Base-by-base conservation (phyloP, 148 eudicot genomes). In the Mesembryanthemum crystallinum region DNA sequence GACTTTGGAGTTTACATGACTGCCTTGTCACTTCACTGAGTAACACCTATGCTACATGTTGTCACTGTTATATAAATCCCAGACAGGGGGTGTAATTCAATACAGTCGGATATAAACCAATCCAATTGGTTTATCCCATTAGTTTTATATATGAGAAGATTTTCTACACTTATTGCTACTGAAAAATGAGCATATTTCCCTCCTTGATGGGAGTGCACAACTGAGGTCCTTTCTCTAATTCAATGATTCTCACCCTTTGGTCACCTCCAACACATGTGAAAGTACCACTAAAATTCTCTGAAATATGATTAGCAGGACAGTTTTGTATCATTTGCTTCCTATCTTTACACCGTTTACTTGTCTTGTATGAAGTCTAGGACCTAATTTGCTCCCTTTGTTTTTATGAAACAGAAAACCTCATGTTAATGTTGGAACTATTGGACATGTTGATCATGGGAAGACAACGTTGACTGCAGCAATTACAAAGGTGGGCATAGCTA, bases 361-460 rank as follows among this genome's bases (percentile, higher is more conserved):
- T 39, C 43, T 39, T 39, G 25, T 63, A 42, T 37, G 47, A 12
- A 29, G n/a, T 73, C 25, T 23, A 33, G n/a, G n/a, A n/a, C n/a
- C n/a, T n/a, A 3, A 66, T n/a, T 35, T 21, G 11, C 18, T 43
- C 18, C 18, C 47, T 17, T 73, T 23, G 7, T 55, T 67, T 45
- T 81, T n/a, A 30, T 65, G 73, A 33, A 69, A 59, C 89, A 92
- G 99, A 61, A 95, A 95, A 75, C 97, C 97, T 78, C 96, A 92
- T 78, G 97, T 95, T 65, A 95, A 95, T 75, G 94, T 95, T 54
- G 99, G 97, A 81, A 91, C 97, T 58, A 90, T 95, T 72, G 97
- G 99, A 47, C 99, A 95, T 64, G 96, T 92, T 80, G 99, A 91
- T 88, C 96, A 95, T 67, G 99, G 99, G 54, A 95, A 95, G 86